Base-by-base conservation (phyloP, 257 asterid species). In the Solanum tacnaense region DNA sequence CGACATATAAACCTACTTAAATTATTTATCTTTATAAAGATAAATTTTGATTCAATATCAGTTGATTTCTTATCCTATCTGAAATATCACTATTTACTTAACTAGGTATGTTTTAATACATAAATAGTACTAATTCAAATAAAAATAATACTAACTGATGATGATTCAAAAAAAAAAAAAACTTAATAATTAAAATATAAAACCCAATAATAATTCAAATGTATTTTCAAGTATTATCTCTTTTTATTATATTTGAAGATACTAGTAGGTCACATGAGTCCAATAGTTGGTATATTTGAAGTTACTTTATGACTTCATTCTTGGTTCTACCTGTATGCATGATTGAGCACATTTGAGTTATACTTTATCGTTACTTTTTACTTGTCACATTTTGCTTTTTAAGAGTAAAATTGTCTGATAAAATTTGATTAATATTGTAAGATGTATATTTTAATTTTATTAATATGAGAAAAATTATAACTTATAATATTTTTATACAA, bases 331-430 rank as follows among this genome's bases (percentile, higher is more conserved):
- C 35, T 27, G 5, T 1, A 16, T 18, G 62, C 23, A 68, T 68
- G 74, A 27, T 27, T 68, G 74, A 62, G 7, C 70, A 21, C 29
- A 23, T n/a, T 65, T 2, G 3, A n/a, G 72, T 65, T 65, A 1
- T n/a, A 65, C 7, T 65, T 1, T 0, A 0, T 11, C 4, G 3
- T 65, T 0, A 5, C 3, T 10, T 65, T 62, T 65, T n/a, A 65
- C 2, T 65, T 5, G 9, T n/a, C 18, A 65, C 1, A n/a, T n/a
- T 62, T 62, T 10, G 0, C 0, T n/a, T n/a, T 4, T n/a, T 4
- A 10, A n/a, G 0, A 58, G 2, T 21, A 3, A 58, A n/a, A n/a
- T 1, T 65, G 0, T 11, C 2, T 65, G 25, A 20, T 20, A 7
- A 2, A 65, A n/a, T n/a, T n/a, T 65, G 0, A 65, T n/a, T 3